These are phyloP conservation scores for Catenaria anguillulae DNA, from an alignment of 371 early-diverging fungal genomes.

Conservation along the genomic window DNA sequence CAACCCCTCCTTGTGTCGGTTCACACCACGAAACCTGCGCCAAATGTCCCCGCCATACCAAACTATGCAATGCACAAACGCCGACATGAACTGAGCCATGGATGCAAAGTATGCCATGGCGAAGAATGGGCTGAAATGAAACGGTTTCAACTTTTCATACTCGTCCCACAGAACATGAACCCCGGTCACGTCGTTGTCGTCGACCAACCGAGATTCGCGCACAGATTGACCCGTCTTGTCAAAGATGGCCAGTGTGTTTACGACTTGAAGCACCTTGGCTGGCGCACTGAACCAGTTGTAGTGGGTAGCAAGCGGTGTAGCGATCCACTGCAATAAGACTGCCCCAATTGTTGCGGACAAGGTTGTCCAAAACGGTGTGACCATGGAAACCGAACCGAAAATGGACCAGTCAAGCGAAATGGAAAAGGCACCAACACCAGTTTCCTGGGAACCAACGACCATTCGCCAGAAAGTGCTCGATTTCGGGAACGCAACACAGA, in stretches of 20 bases:
- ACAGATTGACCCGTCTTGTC: too few relatives aligned
- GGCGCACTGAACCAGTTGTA: background rate
- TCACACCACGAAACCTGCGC: slow-evolving; percentile 10
- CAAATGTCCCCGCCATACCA: slow-evolving; percentile 45
- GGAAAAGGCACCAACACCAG: background rate
- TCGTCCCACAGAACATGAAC: too few relatives aligned
- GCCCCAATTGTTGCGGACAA: slow-evolving; percentile 10
- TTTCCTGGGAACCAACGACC: too few relatives aligned
- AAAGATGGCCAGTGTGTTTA: too few relatives aligned
- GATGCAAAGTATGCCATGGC: slow-evolving; percentile 34
- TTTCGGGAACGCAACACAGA: background rate
- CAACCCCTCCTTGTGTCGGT: background rate
- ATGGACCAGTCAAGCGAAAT: background rate
- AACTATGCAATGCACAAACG: slow-evolving; percentile 47
- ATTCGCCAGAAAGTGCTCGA: too few relatives aligned
- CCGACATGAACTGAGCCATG: slow-evolving; percentile 48
- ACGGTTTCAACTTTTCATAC: background rate
- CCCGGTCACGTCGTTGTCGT: too few relatives aligned
- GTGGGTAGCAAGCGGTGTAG: background rate
- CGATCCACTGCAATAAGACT: slow-evolving; percentile 15
- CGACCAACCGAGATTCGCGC: background rate
- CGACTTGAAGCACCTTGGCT: too few relatives aligned
- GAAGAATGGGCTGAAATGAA: background rate
- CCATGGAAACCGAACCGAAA: background rate
- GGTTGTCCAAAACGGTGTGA: background rate